Conservation (phyloP, 345 rosid species). For the Sapria himalayana region DNA sequence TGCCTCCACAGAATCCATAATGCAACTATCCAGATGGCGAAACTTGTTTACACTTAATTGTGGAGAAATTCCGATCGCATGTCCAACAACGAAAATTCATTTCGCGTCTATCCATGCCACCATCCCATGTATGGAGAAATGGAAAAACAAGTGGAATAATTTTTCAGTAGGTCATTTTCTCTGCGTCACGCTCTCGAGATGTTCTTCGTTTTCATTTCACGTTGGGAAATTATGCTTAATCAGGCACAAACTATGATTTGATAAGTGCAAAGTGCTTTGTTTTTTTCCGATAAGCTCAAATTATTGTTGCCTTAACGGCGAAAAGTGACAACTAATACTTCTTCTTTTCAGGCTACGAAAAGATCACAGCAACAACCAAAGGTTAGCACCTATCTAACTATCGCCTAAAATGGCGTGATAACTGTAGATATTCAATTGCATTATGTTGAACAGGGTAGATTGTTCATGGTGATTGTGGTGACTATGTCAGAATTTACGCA, state of each 20-base stretch:
- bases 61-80: conserved; percentile 6
- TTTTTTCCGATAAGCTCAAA: too few relatives aligned
- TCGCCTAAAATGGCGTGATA: too few relatives aligned
- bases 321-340: conserved; percentile 1
- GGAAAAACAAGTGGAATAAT: conserved; percentile 33
- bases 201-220: too few relatives aligned
- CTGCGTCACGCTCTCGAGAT: too few relatives aligned
- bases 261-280: too few relatives aligned
- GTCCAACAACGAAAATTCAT: conserved; percentile 3
- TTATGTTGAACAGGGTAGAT: too few relatives aligned
- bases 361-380: conserved; percentile 21
- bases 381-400: conserved; percentile 11
- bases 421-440: too few relatives aligned
- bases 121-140: conserved; percentile 15
- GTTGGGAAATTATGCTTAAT: too few relatives aligned
- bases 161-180: too few relatives aligned
- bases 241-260: too few relatives aligned
- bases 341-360: conserved; percentile 16
- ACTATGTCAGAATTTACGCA: too few relatives aligned
- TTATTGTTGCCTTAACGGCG: background rate
- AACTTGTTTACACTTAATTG: conserved; percentile 15
- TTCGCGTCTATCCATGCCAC: conserved; percentile 34
- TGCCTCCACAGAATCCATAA: conserved; percentile 8
- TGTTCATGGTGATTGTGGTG: too few relatives aligned
- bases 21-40: conserved; percentile 39